Evolutionary conservation across 768 basidiomycete species (phyloP), one percentile per base, ranked within the genome.

Genomic region (Rhodosporidiobolus odoratus): DNA sequence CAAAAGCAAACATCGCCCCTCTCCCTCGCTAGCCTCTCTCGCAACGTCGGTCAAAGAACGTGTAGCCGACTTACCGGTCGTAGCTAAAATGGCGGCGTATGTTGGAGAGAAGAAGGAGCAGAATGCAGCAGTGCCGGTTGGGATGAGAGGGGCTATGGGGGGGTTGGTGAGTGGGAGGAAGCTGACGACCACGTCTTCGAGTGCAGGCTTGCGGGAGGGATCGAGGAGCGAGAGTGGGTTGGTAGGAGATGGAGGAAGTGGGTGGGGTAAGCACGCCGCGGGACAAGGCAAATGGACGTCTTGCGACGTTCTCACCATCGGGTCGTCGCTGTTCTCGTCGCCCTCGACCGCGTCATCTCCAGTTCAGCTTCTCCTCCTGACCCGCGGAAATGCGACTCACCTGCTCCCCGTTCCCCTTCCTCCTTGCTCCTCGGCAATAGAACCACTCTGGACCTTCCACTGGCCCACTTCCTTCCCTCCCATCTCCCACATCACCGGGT

Each of bases 211-310:
- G 52, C 27, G 12, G 52, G 9, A 32, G 52, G 52, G 48, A 25
- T 23, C 21, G 48, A n/a, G 48, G n/a, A n/a, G 48, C 48, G 48
- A n/a, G 23, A 23, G 21, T 45, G 43, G 43, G 23, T 13, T 45
- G 43, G 48, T 17, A 50, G 48, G 48, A n/a, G n/a, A n/a, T n/a
- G 58, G 38, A 40, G 47, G 40, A 34, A 23, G 21, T 13, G 19
- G 43, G 15, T 27, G 25, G 13, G 43, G 23, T 1, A 34, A 23
- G 6, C 56, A 30, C 13, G 54, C 15, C n/a, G 54, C 5, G 13
- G 62, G 5, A 15, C 27, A 25, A 62, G 45, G 54, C 12, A 7
- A 64, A 43, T 67, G 66, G 71, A 57, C 35, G 25, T 58, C 34
- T 15, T 48, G n/a, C 37, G 48, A 60, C 43, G 12, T 23, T 45